Evolutionary conservation across 2,329 filamentous ascomycete species (phyloP).

Genomic region (Gremmenia infestans): DNA sequence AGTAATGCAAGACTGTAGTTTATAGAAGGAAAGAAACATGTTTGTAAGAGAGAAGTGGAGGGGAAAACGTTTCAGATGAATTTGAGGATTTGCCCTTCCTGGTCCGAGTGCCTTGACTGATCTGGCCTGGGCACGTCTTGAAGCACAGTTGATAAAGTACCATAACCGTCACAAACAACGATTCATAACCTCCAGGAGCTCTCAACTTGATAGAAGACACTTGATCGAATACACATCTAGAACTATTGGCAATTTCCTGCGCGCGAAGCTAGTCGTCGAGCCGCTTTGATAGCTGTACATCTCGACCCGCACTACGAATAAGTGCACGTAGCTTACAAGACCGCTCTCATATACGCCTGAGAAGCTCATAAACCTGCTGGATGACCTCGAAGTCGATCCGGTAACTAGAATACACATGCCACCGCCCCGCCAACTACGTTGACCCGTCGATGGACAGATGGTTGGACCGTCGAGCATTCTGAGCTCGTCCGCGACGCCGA

Average conservation of each 20-base stretch:
- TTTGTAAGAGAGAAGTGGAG: too few relatives aligned
- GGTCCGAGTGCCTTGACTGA: not conserved
- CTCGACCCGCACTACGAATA: not conserved
- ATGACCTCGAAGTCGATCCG: conserved; percentile 20
- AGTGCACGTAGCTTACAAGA: not conserved
- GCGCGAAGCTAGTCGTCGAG: not conserved
- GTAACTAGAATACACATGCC: conserved; percentile 26
- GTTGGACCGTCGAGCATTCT: conserved; percentile 42
- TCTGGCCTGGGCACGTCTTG: not conserved
- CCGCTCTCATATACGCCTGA: conserved; percentile 1
- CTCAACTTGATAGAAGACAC: not conserved
- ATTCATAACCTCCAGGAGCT: not conserved
- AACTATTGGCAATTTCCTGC: not conserved
- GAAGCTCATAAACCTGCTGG: conserved; percentile 3
- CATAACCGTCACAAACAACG: not conserved
- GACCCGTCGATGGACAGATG: conserved; percentile 33
- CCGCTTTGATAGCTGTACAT: not conserved
- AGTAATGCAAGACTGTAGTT: too few relatives aligned
- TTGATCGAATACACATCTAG: not conserved
- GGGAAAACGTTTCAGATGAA: too few relatives aligned
- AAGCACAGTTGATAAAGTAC: not conserved
- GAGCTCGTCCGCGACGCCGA: conserved; percentile 49
- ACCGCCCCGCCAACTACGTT: conserved; percentile 22
- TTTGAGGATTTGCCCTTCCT: not conserved
- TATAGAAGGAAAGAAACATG: too few relatives aligned